Conservation (phyloP, 441 rosid species). For the Bruguiera hainesii region DNA sequence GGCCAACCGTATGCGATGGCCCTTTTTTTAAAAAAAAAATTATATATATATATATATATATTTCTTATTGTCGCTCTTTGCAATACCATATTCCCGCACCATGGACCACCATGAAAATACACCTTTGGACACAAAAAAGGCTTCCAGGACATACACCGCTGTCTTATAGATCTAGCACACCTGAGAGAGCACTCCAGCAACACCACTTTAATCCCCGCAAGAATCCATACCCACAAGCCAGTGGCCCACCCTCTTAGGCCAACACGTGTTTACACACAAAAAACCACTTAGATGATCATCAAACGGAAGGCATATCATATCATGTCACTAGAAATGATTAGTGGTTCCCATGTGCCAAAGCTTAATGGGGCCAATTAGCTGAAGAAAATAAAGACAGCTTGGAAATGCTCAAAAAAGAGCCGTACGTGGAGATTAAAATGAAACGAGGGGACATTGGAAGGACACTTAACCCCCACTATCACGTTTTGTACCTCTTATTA, state of each 20-base stretch:
- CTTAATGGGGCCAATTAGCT: slow-evolving; percentile 7
- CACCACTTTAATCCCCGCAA: slow-evolving; percentile 11
- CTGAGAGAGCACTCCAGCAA: slow-evolving; percentile 27
- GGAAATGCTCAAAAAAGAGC: slow-evolving; percentile 22
- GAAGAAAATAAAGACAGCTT: slow-evolving; percentile 29
- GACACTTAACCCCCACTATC: slow-evolving; percentile 25
- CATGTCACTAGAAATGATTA: slow-evolving; percentile 7
- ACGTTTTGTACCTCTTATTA: slow-evolving; percentile 19
- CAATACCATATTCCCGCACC: background rate
- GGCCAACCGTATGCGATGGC: background rate
- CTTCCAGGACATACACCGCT: slow-evolving; percentile 13
- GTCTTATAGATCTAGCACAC: slow-evolving; percentile 44
- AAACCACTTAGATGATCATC: background rate
- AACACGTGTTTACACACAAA: slow-evolving; percentile 24
- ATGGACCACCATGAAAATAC: background rate
- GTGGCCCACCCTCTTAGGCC: background rate
- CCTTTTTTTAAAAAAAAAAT: background rate
- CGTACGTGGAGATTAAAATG: background rate
- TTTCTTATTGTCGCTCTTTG: background rate
- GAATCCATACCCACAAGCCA: slow-evolving; percentile 24
- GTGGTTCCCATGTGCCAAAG: slow-evolving; percentile 51
- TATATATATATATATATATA: too few relatives aligned
- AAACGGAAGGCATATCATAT: too few relatives aligned
- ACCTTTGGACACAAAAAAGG: too few relatives aligned
- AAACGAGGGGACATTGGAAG: slow-evolving; percentile 13